A percentile compares a stretch with the other conserved stretches of the same genome.
Evolutionary conservation across 179 eudicot species (phyloP).

Genomic region (Drosera spatulata): DNA sequence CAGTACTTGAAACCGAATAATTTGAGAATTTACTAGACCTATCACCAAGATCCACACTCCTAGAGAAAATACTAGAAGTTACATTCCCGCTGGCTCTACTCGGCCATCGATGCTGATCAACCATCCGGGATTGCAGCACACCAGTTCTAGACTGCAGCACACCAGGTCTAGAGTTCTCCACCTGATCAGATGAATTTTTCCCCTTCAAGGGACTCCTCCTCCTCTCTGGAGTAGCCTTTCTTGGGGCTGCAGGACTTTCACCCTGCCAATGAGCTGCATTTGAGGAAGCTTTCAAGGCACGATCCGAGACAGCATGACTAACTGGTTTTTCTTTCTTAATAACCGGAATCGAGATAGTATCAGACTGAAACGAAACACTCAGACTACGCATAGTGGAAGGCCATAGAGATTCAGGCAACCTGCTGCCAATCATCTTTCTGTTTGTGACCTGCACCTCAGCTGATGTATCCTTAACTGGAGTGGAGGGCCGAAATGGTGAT

Average conservation of each 20-base stretch:
- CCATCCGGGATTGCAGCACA: constrained; percentile 35
- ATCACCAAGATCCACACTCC: constrained; percentile 46
- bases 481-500: constrained; percentile 47
- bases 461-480: constrained; percentile 59
- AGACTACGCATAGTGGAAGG: constrained; percentile 93
- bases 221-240: constrained; percentile 81
- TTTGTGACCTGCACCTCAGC: constrained; percentile 33
- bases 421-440: constrained; percentile 35
- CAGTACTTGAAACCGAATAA: constrained; percentile 18
- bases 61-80: constrained; percentile 22
- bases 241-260: constrained; percentile 23
- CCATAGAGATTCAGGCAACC: constrained; percentile 73
- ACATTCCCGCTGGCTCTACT: constrained; percentile 55
- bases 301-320: constrained; percentile 50
- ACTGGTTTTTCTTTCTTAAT: constrained; percentile 64
- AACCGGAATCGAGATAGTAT: constrained; percentile 55
- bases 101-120: constrained; percentile 89
- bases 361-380: constrained; percentile 83
- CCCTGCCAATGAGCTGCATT: constrained; percentile 50
- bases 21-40: constrained; percentile 20
- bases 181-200: constrained; percentile 47
- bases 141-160: constrained; percentile 18
- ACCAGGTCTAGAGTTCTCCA: constrained; percentile 80
- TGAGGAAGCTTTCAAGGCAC: constrained; percentile 58
- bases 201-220: constrained; percentile 77